phyloP scores from a whole-genome alignment of 2,329 filamentous ascomycete species.

The Escovopsis sp. region DNA sequence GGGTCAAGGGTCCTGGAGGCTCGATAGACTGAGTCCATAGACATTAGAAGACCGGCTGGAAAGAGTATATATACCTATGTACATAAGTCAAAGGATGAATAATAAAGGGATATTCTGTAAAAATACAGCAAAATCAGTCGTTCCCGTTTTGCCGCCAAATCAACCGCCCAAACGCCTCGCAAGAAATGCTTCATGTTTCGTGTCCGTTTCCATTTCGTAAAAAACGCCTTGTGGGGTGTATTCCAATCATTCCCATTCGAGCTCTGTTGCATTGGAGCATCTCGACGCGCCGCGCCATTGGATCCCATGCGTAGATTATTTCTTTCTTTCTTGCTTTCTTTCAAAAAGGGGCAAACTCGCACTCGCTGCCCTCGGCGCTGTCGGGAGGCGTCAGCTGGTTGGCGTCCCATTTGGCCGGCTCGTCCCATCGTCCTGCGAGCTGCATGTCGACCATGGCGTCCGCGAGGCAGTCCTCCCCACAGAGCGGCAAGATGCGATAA shows the following conservation, averaged over 20 bases:
- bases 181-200: not conserved
- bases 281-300: too few relatives aligned
- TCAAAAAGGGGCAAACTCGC: conserved; percentile 13
- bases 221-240: too few relatives aligned
- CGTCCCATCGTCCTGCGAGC: conserved; percentile 28
- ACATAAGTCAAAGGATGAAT: not conserved
- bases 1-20: conserved; percentile 37
- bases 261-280: too few relatives aligned
- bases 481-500: conserved; percentile 48
- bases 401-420: not conserved
- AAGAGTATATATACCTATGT: not conserved
- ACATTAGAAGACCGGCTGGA: not conserved
- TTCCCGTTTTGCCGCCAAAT: not conserved
- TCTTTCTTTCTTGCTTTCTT: not conserved
- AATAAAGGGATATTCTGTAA: not conserved
- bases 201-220: too few relatives aligned
- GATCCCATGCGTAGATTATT: not conserved
- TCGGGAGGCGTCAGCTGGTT: conserved; percentile 17
- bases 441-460: conserved; percentile 51
- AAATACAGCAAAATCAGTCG: not conserved
- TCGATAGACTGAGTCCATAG: conserved; percentile 62
- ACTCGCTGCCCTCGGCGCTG: conserved; percentile 14
- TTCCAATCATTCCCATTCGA: too few relatives aligned
- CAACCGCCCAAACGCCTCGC: not conserved
- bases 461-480: conserved; percentile 38